These are phyloP conservation scores for Metrosideros polymorpha DNA, from an alignment of 441 rosid species.

Conservation along the genomic window DNA sequence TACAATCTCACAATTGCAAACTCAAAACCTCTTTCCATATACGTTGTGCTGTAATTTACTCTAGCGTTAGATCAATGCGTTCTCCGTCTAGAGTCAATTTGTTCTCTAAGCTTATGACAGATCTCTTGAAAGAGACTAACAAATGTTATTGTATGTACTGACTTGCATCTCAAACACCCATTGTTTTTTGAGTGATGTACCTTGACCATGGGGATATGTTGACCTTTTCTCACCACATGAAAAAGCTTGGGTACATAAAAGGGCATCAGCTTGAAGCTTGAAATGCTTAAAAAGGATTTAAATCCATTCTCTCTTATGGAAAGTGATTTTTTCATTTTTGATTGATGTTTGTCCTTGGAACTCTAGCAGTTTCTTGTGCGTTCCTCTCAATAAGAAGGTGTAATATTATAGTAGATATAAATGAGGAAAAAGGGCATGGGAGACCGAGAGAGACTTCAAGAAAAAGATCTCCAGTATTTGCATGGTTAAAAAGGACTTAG, in stretches of 20 bases:
- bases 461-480: neutral
- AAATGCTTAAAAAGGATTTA: neutral
- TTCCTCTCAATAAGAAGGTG: neutral
- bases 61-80: neutral
- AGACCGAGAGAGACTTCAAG: neutral
- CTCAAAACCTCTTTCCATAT: neutral
- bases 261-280: neutral
- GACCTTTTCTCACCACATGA: neutral
- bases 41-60: neutral
- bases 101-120: neutral
- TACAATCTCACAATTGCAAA: neutral
- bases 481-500: neutral
- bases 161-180: neutral
- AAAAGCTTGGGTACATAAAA: neutral
- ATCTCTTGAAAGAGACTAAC: neutral
- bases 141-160: neutral
- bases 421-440: neutral
- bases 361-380: neutral
- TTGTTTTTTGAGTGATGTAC: neutral
- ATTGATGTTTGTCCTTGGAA: neutral
- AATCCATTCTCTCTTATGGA: neutral
- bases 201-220: neutral
- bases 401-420: neutral
- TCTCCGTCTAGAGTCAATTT: neutral
- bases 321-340: neutral